Conservation (phyloP, 2,329 filamentous ascomycete genomes). For the Ophiobolus disseminans region DNA sequence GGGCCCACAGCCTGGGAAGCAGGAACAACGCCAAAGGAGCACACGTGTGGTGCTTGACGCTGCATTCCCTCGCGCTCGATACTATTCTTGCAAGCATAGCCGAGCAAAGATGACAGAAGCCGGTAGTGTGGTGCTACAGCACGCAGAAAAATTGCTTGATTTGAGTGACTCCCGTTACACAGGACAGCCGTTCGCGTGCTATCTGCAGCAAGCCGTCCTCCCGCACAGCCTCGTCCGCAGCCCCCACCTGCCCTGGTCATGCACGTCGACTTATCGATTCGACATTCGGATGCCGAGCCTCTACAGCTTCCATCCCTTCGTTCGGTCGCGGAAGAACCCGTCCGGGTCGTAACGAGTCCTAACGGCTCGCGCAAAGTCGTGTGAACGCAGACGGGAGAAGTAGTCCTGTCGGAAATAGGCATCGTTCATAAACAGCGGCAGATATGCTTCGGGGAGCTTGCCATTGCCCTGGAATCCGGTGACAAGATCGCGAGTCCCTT, state of each 20-base stretch:
- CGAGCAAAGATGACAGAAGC: constrained; percentile 8
- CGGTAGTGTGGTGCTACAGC: constrained; percentile 2
- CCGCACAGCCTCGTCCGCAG: constrained; percentile 24
- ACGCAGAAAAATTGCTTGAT: constrained; percentile 3
- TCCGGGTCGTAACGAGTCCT: constrained; percentile 50
- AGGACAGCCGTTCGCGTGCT: constrained; percentile 13
- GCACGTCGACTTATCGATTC: too few species aligned
- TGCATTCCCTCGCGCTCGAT: constrained; percentile 10
- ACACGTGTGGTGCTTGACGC: constrained; percentile 5
- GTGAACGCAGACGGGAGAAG: constrained; percentile 49
- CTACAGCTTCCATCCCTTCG: constrained; percentile 50
- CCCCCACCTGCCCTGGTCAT: too few species aligned
- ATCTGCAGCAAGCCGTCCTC: constrained; percentile 13
- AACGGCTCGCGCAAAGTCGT: constrained; percentile 41
- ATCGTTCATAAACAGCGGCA: constrained; percentile 58
- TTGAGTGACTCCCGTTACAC: constrained; percentile 11
- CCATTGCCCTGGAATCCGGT: constrained; percentile 44
- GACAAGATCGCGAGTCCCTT: constrained; percentile 45
- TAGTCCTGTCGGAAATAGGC: constrained; percentile 54
- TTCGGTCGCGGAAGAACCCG: constrained; percentile 51
- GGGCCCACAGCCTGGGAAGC: too few species aligned
- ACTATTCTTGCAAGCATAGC: constrained; percentile 26
- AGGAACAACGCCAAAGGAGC: constrained; percentile 11
- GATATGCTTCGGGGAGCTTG: constrained; percentile 49
- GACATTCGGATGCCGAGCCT: too few species aligned